Percentiles rank a stretch among this genome's conserved stretches.
phyloP scores from a whole-genome alignment of 768 basidiomycete species.

The Lentinus brumalis region DNA sequence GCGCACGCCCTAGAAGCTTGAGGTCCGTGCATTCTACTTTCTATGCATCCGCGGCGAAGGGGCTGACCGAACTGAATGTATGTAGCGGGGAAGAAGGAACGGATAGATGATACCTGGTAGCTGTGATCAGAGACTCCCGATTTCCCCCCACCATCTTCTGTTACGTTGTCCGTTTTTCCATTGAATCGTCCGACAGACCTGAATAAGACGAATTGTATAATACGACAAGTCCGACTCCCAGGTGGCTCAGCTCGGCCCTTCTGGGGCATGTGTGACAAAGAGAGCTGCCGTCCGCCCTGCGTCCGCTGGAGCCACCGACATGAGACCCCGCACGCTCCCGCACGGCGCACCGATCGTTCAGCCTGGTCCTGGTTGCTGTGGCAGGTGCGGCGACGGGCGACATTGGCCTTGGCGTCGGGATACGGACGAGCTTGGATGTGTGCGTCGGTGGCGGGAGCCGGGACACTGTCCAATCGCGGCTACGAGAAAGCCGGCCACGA shows the following conservation, averaged over 20 bases:
- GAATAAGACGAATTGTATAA: constrained; percentile 19
- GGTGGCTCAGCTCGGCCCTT: neutral
- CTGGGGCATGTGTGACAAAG: neutral
- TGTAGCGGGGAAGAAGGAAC: neutral
- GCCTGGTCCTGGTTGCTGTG: no score
- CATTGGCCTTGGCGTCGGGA: neutral
- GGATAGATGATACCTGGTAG: constrained; percentile 13
- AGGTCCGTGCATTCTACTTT: constrained; percentile 31
- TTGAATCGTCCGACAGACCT: neutral
- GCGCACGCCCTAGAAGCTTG: constrained; percentile 41
- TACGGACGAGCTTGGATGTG: neutral
- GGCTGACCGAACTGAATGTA: neutral
- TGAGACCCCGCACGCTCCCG: no score
- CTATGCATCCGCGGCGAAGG: neutral
- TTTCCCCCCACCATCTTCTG: constrained; percentile 1
- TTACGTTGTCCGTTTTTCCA: constrained; percentile 4
- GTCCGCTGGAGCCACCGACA: no score
- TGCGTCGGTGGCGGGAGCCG: neutral
- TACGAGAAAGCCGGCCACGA: neutral
- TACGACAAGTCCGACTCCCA: neutral
- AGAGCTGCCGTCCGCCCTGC: no score
- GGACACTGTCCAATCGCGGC: neutral
- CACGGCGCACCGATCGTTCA: no score
- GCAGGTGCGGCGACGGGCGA: no score
- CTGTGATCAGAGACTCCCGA: constrained; percentile 4